Conservation (phyloP, 1,284 basidiomycete genomes). For the Gymnopus androsaceus region DNA sequence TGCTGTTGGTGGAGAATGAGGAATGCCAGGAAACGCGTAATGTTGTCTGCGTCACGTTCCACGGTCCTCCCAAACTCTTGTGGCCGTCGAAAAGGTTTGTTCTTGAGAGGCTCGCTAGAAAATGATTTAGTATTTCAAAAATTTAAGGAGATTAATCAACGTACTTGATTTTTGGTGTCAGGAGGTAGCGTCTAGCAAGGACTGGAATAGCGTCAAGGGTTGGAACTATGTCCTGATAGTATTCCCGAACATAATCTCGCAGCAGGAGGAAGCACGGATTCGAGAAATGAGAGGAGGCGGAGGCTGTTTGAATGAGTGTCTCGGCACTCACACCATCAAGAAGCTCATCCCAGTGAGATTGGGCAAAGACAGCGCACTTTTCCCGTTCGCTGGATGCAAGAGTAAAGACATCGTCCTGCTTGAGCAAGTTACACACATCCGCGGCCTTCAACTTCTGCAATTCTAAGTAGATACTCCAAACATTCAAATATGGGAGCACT, state of each 20-base stretch:
- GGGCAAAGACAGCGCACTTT: neutral
- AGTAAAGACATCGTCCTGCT: neutral
- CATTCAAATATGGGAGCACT: too few relatives aligned
- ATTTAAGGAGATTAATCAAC: neutral
- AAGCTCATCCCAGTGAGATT: neutral
- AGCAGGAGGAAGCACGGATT: neutral
- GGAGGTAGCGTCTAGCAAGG: too few relatives aligned
- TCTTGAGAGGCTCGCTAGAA: neutral
- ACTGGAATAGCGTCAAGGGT: too few relatives aligned
- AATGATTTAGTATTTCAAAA: neutral
- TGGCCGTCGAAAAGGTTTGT: neutral
- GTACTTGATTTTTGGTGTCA: neutral
- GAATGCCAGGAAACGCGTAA: neutral
- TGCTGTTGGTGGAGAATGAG: neutral
- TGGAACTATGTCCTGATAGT: too few relatives aligned
- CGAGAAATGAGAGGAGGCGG: neutral
- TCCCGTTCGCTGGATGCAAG: neutral
- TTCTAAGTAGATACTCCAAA: too few relatives aligned
- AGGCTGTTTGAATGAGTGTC: neutral
- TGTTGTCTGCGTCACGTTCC: neutral
- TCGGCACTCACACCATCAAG: neutral
- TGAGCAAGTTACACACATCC: neutral
- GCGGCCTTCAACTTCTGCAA: too few relatives aligned
- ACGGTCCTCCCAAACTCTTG: slow-evolving; percentile 2
- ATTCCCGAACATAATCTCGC: too few relatives aligned